Percentiles rank a stretch among this genome's conserved stretches.
Evolutionary conservation across 148 eudicot genomes (phyloP).

Genomic region (Nyssa sinensis): DNA sequence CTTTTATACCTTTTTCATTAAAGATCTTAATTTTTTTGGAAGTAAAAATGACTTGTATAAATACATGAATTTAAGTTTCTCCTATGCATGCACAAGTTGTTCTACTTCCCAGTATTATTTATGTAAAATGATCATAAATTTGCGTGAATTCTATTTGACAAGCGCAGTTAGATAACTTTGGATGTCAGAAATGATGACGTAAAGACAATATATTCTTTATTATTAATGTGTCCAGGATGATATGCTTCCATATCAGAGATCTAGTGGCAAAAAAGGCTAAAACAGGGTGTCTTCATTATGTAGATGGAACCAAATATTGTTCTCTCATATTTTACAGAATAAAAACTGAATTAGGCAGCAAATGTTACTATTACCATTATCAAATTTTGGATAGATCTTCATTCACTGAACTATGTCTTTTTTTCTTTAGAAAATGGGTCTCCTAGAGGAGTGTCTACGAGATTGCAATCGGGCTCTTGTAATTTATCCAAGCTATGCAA

Average conservation of each 20-base stretch:
- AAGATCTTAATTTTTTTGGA: no score
- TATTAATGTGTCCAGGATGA: no score
- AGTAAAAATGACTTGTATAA: no score
- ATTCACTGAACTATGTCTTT: constrained; percentile 11
- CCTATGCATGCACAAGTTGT: not conserved
- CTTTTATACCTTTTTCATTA: no score
- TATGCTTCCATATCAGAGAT: no score
- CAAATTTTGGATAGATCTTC: not conserved
- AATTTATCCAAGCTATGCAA: constrained; percentile 57
- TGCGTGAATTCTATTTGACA: not conserved
- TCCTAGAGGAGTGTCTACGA: constrained; percentile 64
- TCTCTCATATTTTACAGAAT: not conserved
- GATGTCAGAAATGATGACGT: not conserved
- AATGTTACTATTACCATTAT: not conserved
- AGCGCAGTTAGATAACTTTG: no score
- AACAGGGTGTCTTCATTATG: not conserved
- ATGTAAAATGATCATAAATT: not conserved
- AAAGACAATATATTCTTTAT: not conserved
- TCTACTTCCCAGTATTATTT: not conserved
- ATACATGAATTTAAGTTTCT: no score
- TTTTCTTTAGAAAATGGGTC: constrained; percentile 65
- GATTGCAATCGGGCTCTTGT: constrained; percentile 77
- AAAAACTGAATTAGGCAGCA: no score
- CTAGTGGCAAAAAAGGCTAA: no score
- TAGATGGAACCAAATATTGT: not conserved